phyloP scores from a whole-genome alignment of 208 protist genomes.

The Leptomonas pyrrhocoris region DNA sequence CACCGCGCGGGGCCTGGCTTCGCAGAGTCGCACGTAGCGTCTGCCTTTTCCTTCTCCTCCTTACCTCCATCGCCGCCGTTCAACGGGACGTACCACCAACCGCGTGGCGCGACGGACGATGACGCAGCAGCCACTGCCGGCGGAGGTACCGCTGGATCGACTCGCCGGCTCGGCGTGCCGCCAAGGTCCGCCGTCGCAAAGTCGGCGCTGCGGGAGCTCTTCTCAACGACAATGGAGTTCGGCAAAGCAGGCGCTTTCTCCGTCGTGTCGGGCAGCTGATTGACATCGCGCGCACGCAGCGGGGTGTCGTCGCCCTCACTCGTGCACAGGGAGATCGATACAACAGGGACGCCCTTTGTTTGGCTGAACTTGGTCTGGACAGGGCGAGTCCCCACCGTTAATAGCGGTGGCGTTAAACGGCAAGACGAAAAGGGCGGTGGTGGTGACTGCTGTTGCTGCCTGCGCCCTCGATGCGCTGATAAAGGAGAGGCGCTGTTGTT shows the following conservation, averaged over 20 bases:
- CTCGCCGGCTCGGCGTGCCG: background rate
- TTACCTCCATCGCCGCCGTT: background rate
- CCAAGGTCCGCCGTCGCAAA: too few relatives aligned
- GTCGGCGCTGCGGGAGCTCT: too few relatives aligned
- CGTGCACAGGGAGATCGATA: conserved; percentile 15
- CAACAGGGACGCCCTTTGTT: conserved; percentile 1
- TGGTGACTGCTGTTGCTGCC: too few relatives aligned
- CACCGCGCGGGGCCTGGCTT: background rate
- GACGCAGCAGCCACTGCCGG: background rate
- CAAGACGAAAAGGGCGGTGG: too few relatives aligned
- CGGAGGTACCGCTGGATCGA: background rate
- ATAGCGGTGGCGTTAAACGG: too few relatives aligned
- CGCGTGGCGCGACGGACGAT: background rate
- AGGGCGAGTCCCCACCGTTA: background rate
- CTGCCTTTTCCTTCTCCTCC: background rate
- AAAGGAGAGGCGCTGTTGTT: too few relatives aligned
- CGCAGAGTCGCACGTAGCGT: background rate
- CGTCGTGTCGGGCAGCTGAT: background rate
- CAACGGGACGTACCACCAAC: conserved; percentile 16
- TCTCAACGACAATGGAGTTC: background rate
- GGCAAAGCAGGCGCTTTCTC: background rate
- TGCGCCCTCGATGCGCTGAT: too few relatives aligned
- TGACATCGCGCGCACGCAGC: conserved; percentile 5
- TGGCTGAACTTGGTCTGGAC: background rate
- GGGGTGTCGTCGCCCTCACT: background rate